These are phyloP conservation scores for Bathelium albidoporum DNA, from an alignment of 495 filamentous ascomycete species.

Conservation along the genomic window DNA sequence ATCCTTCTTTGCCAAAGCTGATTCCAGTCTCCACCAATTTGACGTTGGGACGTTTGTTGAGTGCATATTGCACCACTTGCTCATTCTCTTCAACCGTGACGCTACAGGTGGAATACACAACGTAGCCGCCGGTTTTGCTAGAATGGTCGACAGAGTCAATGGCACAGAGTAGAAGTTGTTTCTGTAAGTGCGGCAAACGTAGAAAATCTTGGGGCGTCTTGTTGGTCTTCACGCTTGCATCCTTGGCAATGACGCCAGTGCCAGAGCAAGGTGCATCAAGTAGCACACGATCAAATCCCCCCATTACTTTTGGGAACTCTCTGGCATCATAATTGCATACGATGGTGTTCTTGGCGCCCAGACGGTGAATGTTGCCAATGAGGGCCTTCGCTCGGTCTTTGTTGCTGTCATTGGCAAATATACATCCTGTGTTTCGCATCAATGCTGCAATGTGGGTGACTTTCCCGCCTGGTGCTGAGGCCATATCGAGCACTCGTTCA, in stretches of 20 bases:
- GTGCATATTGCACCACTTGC: constrained; percentile 82
- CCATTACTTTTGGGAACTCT: constrained; percentile 86
- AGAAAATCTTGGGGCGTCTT: constrained; percentile 92
- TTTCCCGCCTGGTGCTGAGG: constrained; percentile 94
- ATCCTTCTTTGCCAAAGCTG: constrained; percentile 85
- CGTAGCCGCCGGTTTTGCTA: constrained; percentile 79
- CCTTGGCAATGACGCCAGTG: constrained; percentile 89
- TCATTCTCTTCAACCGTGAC: constrained; percentile 93
- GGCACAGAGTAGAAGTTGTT: constrained; percentile 82
- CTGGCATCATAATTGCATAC: constrained; percentile 90
- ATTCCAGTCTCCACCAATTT: constrained; percentile 87
- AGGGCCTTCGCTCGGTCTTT: constrained; percentile 89
- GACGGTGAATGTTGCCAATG: constrained; percentile 94
- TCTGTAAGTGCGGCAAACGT: constrained; percentile 81
- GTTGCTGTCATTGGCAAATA: constrained; percentile 95
- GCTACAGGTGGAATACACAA: constrained; percentile 89
- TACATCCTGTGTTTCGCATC: constrained; percentile 95
- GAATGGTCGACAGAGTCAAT: constrained; percentile 88
- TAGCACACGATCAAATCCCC: constrained; percentile 79
- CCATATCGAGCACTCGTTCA: constrained; percentile 89
- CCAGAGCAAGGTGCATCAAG: constrained; percentile 76
- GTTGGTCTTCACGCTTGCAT: constrained; percentile 91
- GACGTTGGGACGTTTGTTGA: constrained; percentile 84
- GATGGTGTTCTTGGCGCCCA: constrained; percentile 85
- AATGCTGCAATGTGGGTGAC: constrained; percentile 91